Evolutionary conservation across 1,139 yeast species (phyloP), one percentile per base, ranked within the genome.

Genomic region (Tardiomyces depauwii): DNA sequence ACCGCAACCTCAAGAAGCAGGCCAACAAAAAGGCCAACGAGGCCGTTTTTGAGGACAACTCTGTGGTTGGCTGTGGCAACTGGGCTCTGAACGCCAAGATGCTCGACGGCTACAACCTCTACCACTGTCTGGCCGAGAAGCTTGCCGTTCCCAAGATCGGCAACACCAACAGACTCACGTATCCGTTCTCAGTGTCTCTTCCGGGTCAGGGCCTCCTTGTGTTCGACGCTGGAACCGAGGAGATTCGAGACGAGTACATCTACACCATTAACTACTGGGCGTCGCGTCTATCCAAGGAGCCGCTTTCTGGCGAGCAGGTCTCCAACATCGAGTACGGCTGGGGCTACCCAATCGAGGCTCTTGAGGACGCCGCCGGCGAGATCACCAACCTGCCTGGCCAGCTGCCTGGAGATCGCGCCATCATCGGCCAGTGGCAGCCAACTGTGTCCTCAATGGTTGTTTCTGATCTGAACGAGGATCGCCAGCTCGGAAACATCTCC

Each of bases 221-320:
- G 6, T 63, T 66, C 51, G 54, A 60, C 39, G 71, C 94, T 0
- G 86, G 87, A 16, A 79, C 87, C 16, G 63, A 67, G 41, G 84
- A 80, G 54, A 75, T 78, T 51, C 91, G 95, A 0, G 68, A 72
- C 44, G 86, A 80, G 58, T 86, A 78, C 60, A 77, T 84, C 33
- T 77, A 82, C 55, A 76, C 91, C 2, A 81, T 94, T 64, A 87
- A 87, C 63, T 87, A 85, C 62, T 87, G 96, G 96, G 87, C 95
- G 1, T 82, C 93, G 2, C 74, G 91, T 53, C 77, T 82, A 38
- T 82, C 94, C 13, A 82, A 88, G 16, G 80, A 84, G 32, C 95
- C 95, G 1, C 62, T 73, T 2, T 30, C 36, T 30, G 65, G 70
- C 19, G 80, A 74, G 48, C 65, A 85, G 49, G 77, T 85, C 12